Evolutionary conservation across 352 stramenopile genomes (phyloP).

Genomic region (Phytophthora kernoviae): DNA sequence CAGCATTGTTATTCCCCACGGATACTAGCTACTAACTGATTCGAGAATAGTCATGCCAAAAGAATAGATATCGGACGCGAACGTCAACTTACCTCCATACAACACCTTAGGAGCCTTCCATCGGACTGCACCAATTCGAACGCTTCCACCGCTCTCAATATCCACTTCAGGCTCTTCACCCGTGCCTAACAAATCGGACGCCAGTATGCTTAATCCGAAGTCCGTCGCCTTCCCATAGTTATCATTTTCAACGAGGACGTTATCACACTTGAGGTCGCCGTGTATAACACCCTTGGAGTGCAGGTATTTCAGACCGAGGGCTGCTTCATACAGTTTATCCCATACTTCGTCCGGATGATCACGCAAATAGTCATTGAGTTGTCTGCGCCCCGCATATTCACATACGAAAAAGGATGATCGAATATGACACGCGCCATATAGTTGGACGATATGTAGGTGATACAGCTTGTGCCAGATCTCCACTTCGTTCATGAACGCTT

Average conservation of each 20-base stretch:
- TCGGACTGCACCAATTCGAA: slow-evolving; percentile 1
- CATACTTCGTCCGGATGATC: slow-evolving; percentile 8
- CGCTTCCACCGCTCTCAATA: not conserved
- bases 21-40: slow-evolving; percentile 13
- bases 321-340: slow-evolving; percentile 1
- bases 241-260: too few relatives aligned
- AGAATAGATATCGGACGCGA: slow-evolving; percentile 33
- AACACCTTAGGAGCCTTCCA: slow-evolving; percentile 28
- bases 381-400: slow-evolving; percentile 16
- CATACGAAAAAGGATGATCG: slow-evolving; percentile 23
- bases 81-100: not conserved
- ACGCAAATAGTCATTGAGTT: slow-evolving; percentile 18
- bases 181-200: not conserved
- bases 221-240: slow-evolving; percentile 20
- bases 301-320: too few relatives aligned
- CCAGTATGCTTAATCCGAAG: not conserved
- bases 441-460: slow-evolving; percentile 22
- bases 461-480: slow-evolving; percentile 25
- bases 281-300: too few relatives aligned
- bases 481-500: slow-evolving; percentile 21
- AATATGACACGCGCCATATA: slow-evolving; percentile 26
- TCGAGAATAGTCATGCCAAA: slow-evolving; percentile 30
- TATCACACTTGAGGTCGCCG: too few relatives aligned
- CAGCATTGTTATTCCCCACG: slow-evolving; percentile 7
- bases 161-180: slow-evolving; percentile 4